Percentiles rank a stretch among this genome's conserved stretches.
phyloP scores from a whole-genome alignment of 352 stramenopile genomes.

The Globisporangium abappressorium region DNA sequence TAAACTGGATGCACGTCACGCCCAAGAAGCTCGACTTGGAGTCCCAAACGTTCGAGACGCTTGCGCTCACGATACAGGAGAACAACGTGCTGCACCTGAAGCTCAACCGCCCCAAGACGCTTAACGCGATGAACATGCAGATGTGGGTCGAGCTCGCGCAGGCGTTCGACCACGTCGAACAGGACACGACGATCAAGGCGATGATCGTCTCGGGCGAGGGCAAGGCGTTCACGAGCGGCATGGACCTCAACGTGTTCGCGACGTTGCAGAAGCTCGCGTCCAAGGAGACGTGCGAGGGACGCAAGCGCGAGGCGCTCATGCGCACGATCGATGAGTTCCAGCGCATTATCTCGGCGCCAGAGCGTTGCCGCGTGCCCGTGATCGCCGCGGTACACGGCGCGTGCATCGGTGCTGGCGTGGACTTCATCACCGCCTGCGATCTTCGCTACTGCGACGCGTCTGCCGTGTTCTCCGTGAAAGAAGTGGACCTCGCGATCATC shows the following conservation, averaged over 20 bases:
- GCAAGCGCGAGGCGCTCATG: constrained; percentile 81
- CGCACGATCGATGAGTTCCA: constrained; percentile 83
- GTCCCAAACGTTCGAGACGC: constrained; percentile 50
- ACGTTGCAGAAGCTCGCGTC: constrained; percentile 65
- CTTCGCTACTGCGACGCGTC: constrained; percentile 83
- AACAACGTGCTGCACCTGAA: constrained; percentile 74
- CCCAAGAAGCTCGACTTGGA: constrained; percentile 34
- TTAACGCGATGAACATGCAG: constrained; percentile 90
- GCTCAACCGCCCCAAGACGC: constrained; percentile 75
- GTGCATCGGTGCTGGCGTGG: constrained; percentile 84
- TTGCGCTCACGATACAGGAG: constrained; percentile 37
- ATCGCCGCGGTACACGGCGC: constrained; percentile 77
- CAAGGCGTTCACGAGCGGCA: constrained; percentile 83
- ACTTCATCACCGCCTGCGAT: constrained; percentile 88
- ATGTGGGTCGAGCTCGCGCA: constrained; percentile 83
- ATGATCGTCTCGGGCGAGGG: constrained; percentile 80
- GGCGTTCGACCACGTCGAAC: constrained; percentile 66
- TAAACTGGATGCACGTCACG: constrained; percentile 52
- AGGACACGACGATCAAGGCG: constrained; percentile 61
- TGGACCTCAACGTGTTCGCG: constrained; percentile 87
- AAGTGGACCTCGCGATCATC: constrained; percentile 88
- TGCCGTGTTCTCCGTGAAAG: constrained; percentile 83
- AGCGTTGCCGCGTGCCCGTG: constrained; percentile 82
- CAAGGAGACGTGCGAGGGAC: constrained; percentile 64
- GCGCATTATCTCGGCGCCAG: constrained; percentile 75